Conservation (phyloP, 148 eudicot species). For the Suaeda aralocaspica region DNA sequence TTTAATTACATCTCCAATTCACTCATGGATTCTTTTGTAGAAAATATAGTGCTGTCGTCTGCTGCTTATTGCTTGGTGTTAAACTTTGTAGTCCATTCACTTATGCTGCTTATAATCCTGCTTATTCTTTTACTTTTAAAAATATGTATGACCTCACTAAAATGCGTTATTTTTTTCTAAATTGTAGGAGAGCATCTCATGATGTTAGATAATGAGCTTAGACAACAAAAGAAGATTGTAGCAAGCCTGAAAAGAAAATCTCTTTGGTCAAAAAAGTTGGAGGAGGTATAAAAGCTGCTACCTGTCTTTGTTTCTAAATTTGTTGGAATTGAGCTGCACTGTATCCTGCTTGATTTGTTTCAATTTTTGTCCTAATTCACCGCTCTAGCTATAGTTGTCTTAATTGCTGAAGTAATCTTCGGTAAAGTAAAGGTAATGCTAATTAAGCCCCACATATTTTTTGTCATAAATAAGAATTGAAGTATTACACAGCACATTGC, state of each 20-base stretch:
- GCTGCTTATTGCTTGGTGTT: background rate
- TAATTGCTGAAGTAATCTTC: background rate
- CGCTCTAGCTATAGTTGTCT: background rate
- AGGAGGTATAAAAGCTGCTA: conserved; percentile 53
- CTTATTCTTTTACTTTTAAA: background rate
- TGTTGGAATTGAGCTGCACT: conserved; percentile 8
- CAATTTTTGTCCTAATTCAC: background rate
- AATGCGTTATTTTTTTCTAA: conserved; percentile 12
- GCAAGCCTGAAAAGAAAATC: conserved; percentile 83
- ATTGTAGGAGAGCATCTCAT: conserved; percentile 65
- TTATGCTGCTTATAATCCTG: background rate
- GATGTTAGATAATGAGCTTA: conserved; percentile 76
- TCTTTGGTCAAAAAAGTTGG: conserved; percentile 84
- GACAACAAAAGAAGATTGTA: conserved; percentile 78
- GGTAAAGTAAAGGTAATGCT: background rate
- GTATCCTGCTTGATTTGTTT: background rate
- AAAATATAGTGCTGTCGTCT: background rate
- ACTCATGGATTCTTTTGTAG: background rate
- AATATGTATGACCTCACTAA: background rate
- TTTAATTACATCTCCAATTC: background rate
- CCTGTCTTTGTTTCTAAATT: background rate
- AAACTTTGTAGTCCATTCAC: background rate
- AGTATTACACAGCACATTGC: background rate
- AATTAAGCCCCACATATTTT: background rate
- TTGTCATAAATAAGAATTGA: background rate